Percentiles rank a stretch among this genome's conserved stretches.
phyloP scores from a whole-genome alignment of 495 filamentous ascomycete species.

The Xylaria castorea region DNA sequence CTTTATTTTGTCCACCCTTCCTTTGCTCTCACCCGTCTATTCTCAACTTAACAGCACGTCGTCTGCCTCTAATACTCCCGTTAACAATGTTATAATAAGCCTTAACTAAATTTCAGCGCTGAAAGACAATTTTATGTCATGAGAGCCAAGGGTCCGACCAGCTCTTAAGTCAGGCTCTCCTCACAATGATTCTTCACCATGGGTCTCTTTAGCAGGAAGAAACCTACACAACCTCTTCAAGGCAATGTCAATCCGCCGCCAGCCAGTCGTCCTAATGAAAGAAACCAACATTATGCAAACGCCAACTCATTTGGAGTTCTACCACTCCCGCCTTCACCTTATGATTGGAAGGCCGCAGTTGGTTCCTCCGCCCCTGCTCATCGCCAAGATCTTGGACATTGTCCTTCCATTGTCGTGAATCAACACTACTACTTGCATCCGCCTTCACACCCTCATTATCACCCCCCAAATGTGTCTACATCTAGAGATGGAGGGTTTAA shows the following conservation, averaged over 20 bases:
- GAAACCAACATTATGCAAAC: neutral
- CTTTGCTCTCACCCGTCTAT: neutral
- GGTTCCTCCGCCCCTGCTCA: slow-evolving; percentile 36
- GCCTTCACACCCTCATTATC: slow-evolving; percentile 33
- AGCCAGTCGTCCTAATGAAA: neutral
- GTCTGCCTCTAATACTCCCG: neutral
- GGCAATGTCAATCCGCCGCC: neutral
- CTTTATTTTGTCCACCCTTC: neutral
- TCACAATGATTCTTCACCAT: slow-evolving; percentile 12
- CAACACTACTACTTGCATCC: slow-evolving; percentile 54
- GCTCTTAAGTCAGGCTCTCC: neutral
- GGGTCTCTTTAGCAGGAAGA: slow-evolving; percentile 27
- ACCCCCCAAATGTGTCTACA: slow-evolving; percentile 11
- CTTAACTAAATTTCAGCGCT: neutral
- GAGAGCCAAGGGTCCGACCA: neutral
- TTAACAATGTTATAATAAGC: neutral
- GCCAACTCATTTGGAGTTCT: slow-evolving; percentile 44
- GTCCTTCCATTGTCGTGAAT: slow-evolving; percentile 54
- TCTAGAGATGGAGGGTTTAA: slow-evolving; percentile 30
- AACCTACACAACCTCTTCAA: slow-evolving; percentile 14
- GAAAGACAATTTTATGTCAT: neutral
- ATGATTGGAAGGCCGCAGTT: slow-evolving; percentile 38
- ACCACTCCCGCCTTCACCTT: slow-evolving; percentile 39
- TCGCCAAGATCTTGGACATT: slow-evolving; percentile 30
- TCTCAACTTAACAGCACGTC: neutral